A percentile compares a stretch with the other conserved stretches of the same genome.
These are phyloP conservation scores for Penicillium glabrum DNA, from an alignment of 2,329 filamentous ascomycete genomes.

Conservation along the genomic window DNA sequence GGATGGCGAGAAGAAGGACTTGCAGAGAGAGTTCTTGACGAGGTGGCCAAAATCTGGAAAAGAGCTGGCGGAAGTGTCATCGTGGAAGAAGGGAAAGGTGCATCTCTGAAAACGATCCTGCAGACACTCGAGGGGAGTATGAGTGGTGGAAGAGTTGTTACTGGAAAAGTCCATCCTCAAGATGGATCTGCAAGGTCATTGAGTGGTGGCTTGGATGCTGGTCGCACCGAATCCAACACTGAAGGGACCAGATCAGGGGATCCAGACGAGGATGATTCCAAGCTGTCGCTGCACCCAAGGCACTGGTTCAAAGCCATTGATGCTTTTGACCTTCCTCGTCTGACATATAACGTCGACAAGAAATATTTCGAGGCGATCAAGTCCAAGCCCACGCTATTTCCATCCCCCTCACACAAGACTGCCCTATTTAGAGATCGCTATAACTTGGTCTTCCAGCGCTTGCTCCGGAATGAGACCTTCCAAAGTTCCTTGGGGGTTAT, in stretches of 20 bases:
- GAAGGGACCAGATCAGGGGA: conserved; percentile 38
- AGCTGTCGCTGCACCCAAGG: conserved; percentile 68
- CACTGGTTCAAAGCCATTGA: conserved; percentile 81
- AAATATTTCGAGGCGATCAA: conserved; percentile 83
- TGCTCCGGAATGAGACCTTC: conserved; percentile 90
- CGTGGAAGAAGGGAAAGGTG: conserved; percentile 74
- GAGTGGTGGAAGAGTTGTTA: conserved; percentile 66
- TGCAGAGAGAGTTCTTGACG: conserved; percentile 88
- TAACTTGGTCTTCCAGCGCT: conserved; percentile 85
- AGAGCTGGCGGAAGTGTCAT: conserved; percentile 84
- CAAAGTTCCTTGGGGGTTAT: conserved; percentile 74
- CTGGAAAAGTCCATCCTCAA: conserved; percentile 48
- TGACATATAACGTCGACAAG: conserved; percentile 57
- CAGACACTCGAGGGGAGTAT: conserved; percentile 84
- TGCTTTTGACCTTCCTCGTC: conserved; percentile 77
- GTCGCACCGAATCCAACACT: conserved; percentile 50
- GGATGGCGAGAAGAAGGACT: conserved; percentile 95
- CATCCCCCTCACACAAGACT: conserved; percentile 77
- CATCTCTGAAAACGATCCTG: conserved; percentile 72
- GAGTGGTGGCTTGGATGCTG: conserved; percentile 47
- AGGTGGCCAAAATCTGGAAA: conserved; percentile 90
- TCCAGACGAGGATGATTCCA: conserved; percentile 56
- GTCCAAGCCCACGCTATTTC: conserved; percentile 69
- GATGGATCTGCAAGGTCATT: conserved; percentile 18
- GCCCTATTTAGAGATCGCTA: conserved; percentile 85